Base-by-base conservation (phyloP, 2,329 filamentous ascomycete genomes). In the Hymenoscyphus fraxineus region DNA sequence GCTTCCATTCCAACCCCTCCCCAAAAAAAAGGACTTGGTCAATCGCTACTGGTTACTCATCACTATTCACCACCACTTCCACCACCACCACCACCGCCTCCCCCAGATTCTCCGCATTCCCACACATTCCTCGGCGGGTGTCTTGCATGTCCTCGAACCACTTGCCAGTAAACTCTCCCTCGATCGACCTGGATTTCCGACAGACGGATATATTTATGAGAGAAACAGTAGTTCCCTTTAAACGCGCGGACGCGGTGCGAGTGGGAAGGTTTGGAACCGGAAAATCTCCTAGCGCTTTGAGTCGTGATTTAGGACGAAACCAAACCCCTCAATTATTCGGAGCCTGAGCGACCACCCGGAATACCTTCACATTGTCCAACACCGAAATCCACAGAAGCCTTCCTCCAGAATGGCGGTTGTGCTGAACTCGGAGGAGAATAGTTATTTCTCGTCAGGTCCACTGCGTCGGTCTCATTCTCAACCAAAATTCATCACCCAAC, bases 381-480 rank as follows among this genome's bases (percentile, higher is more conserved):
- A 39, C 55, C 47, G 32, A 35, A 27, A 47, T 10, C 58, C 41
- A 51, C 40, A 57, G 44, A 13, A 55, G 39, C 38, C n/a, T 44
- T 63, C 47, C 22, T 55, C 41, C 66, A 72, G 58, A 60, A 75
- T 76, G 74, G 74, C 74, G 55, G 71, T 75, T 32, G 74, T 76
- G 57, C 69, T 76, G 44, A 73, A 70, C 65, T 72, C 83, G 16
- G 85, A 88, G 71, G 85, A 88, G 71, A 81, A 78, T 68, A 79
- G 78, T 70, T 83, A 83, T 74, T 88, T 87, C 75, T 79, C 80
- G 56, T 77, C 83, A 16, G 80, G 82, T 59, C 75, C 80, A 31
- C 74, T 88, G 70, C 82, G 82, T 68, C 83, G 86, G 65, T 87
- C 86, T 13, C 83, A 86, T 68, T 88, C 86, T 2, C 84, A 87